A percentile compares a stretch with the other conserved stretches of the same genome.
Conservation (phyloP, 163 green algal genomes). For the Chlorella variabilis region DNA sequence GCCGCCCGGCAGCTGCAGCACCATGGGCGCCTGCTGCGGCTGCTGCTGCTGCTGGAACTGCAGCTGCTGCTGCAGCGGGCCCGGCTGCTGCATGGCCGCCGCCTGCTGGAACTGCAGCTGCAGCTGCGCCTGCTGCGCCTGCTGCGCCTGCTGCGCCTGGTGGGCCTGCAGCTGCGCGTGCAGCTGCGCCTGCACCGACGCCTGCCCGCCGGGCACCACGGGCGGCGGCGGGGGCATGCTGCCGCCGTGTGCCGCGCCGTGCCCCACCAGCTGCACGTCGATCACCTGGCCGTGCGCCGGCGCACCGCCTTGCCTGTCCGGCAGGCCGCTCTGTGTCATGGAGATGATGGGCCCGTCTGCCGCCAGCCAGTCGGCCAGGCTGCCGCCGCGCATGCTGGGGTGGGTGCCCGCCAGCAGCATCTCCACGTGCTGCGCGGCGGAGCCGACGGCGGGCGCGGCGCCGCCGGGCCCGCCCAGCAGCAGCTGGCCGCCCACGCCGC, state of each 20-base stretch:
- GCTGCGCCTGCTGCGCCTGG: constrained; percentile 32
- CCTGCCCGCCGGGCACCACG: too few species aligned
- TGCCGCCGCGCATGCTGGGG: constrained; percentile 20
- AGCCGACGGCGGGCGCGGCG: background rate
- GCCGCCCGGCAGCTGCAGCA: background rate
- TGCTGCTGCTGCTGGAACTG: background rate
- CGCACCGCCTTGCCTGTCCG: background rate
- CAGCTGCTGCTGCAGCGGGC: background rate
- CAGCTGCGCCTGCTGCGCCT: constrained; percentile 28
- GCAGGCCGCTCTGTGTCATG: background rate
- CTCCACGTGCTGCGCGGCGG: background rate
- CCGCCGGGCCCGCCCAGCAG: constrained; percentile 15
- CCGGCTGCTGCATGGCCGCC: background rate
- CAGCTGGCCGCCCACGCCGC: constrained; percentile 15
- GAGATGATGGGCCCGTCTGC: constrained; percentile 5
- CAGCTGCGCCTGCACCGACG: background rate
- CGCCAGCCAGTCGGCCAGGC: constrained; percentile 9
- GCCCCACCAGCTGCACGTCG: background rate
- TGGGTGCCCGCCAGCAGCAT: constrained; percentile 26
- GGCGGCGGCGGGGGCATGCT: too few species aligned
- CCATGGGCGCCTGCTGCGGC: background rate
- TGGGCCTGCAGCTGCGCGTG: background rate
- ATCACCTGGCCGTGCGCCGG: background rate
- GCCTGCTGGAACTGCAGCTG: background rate
- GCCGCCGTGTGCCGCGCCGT: background rate